Percentiles rank a stretch among this genome's conserved stretches.
Conservation (phyloP, 2,329 filamentous ascomycete species). For the Alternaria panax region DNA sequence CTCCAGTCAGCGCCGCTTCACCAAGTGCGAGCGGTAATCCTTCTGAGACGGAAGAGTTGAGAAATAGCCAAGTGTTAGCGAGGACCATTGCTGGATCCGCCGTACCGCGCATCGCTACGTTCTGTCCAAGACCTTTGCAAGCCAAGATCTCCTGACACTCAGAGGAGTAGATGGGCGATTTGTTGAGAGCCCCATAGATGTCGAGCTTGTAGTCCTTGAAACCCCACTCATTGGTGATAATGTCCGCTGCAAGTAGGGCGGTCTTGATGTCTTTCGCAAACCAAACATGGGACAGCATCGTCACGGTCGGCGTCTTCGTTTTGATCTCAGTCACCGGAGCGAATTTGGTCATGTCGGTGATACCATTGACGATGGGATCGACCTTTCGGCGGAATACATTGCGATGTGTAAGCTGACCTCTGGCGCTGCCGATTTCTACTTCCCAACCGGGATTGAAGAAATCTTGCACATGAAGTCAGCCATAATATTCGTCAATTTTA, state of each 20-base stretch:
- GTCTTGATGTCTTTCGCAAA: slow-evolving; percentile 70
- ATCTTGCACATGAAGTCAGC: slow-evolving; percentile 52
- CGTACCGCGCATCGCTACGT: slow-evolving; percentile 62
- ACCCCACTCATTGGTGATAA: slow-evolving; percentile 72
- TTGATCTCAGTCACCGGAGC: slow-evolving; percentile 66
- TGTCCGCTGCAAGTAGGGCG: slow-evolving; percentile 68
- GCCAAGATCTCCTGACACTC: slow-evolving; percentile 66
- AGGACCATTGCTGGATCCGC: slow-evolving; percentile 61
- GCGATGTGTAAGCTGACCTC: slow-evolving; percentile 64
- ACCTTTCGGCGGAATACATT: slow-evolving; percentile 67
- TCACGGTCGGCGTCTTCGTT: slow-evolving; percentile 66
- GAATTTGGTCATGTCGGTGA: slow-evolving; percentile 70
- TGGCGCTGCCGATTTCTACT: slow-evolving; percentile 66
- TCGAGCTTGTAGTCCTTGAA: slow-evolving; percentile 69
- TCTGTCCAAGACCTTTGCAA: slow-evolving; percentile 60
- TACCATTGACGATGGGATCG: slow-evolving; percentile 71
- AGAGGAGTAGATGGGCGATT: slow-evolving; percentile 67
- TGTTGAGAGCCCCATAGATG: slow-evolving; percentile 70
- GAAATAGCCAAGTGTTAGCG: slow-evolving; percentile 53
- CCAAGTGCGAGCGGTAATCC: slow-evolving; percentile 64
- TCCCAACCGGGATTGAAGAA: slow-evolving; percentile 72
- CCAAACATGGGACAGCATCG: slow-evolving; percentile 70
- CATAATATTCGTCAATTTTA: not conserved
- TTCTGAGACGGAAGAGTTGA: slow-evolving; percentile 65
- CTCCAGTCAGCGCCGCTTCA: slow-evolving; percentile 65